Base-by-base conservation (phyloP, 2,329 filamentous ascomycete species). In the Aspergillus awamori region DNA sequence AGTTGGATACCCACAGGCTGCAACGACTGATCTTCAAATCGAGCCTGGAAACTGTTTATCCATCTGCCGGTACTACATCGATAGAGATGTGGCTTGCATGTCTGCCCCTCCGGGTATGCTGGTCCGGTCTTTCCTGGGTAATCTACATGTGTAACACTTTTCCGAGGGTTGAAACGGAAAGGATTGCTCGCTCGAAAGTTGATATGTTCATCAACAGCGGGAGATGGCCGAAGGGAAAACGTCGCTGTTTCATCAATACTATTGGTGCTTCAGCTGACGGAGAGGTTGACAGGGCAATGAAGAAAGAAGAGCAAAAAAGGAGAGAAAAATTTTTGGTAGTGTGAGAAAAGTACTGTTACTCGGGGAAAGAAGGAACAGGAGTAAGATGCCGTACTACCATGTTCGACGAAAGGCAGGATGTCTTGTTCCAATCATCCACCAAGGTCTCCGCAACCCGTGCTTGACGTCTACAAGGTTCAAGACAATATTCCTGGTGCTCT, bases 11-110 rank as follows among this genome's bases (percentile, higher is more conserved):
- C 26, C 33, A 52, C 49, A 24, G 20, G 36, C 33, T 48, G 30
- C 30, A 56, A 45, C 53, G 24, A 45, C 51, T 52, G 55, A 52
- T 51, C 39, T 56, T 47, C 53, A 43, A 56, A 33, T 45, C 53
- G 26, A 56, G 39, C 38, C 53, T 5, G 28, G 28, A 39, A 28
- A 47, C 26, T 56, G 39, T 56, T 36, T 45, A 54, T 22, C 51
- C 38, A 47, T 15, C 28, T 47, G 52, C n/a, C 54, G 30, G 41
- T 41, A n/a, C 51, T 13, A 24, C 33, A 17, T 45, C 43, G 28
- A 26, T 22, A 33, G 20, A 47, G 57, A 58, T 51, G 53, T 61
- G 57, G 48, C 57, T 53, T 53, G 49, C 49, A 53, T 59, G 15
- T 26, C 13, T 55, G n/a, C 53, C 53, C 53, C 39, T 22, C 30